phyloP scores from a whole-genome alignment of 2,329 filamentous ascomycete species.

The Elsinoe fawcettii region DNA sequence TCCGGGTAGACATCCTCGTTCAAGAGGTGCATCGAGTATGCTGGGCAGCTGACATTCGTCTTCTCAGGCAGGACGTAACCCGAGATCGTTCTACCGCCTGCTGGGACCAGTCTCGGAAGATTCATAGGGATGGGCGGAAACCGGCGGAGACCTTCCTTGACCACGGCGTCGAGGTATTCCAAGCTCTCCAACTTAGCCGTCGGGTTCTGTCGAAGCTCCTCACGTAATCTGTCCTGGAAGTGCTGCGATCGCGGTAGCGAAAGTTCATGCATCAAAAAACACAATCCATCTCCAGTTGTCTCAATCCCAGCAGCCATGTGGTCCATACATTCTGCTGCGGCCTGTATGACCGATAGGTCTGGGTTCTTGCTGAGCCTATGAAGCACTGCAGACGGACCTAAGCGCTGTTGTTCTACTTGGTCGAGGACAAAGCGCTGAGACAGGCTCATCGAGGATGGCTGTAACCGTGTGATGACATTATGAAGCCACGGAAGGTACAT shows the following conservation, averaged over 20 bases:
- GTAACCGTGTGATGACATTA: neutral
- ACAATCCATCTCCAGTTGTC: conserved; percentile 61
- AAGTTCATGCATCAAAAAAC: conserved; percentile 64
- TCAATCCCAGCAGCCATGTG: conserved; percentile 67
- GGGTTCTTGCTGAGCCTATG: neutral
- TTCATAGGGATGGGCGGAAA: conserved; percentile 46
- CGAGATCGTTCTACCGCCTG: conserved; percentile 31
- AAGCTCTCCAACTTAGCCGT: conserved; percentile 22
- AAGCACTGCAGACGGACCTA: neutral
- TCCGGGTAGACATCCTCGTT: conserved; percentile 38
- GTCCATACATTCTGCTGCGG: conserved; percentile 54
- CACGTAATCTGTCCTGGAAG: conserved; percentile 14
- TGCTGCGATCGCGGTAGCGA: conserved; percentile 45
- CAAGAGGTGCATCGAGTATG: conserved; percentile 40
- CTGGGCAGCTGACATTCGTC: conserved; percentile 40
- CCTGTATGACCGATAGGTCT: conserved; percentile 12
- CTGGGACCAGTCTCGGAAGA: conserved; percentile 42
- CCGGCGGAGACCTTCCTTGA: conserved; percentile 45
- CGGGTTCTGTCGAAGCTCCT: conserved; percentile 10
- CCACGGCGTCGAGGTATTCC: conserved; percentile 42
- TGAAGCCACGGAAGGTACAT: conserved; percentile 16
- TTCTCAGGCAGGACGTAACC: conserved; percentile 32
- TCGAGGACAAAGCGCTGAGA: neutral
- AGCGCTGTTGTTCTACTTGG: neutral
- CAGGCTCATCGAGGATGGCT: neutral